These are phyloP conservation scores for Limonomyces culmigenus DNA, from an alignment of 1,284 basidiomycete genomes.

Conservation along the genomic window DNA sequence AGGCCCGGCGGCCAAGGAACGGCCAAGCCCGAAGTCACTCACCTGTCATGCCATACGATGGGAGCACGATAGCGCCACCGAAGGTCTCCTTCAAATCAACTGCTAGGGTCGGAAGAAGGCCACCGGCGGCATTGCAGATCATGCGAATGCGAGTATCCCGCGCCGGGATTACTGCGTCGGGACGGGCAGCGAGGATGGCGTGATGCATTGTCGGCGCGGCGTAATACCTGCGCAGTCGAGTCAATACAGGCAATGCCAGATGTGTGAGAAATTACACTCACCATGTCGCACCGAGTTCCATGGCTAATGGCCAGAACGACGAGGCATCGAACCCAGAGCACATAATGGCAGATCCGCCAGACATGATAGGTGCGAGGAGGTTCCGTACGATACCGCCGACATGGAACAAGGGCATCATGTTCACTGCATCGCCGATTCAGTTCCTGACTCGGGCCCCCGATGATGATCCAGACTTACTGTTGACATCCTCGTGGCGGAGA, in stretches of 20 bases:
- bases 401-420: constrained; percentile 59
- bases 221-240: constrained; percentile 20
- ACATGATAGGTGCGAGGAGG: constrained; percentile 39
- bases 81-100: constrained; percentile 20
- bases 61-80: constrained; percentile 20
- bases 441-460: neutral
- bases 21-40: neutral
- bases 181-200: constrained; percentile 23
- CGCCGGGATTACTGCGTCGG: constrained; percentile 14
- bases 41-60: constrained; percentile 28
- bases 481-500: constrained; percentile 24
- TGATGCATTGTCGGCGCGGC: constrained; percentile 30
- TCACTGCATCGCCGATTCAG: too few species aligned
- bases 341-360: constrained; percentile 41
- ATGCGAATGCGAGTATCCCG: constrained; percentile 23
- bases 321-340: constrained; percentile 39
- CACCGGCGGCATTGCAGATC: constrained; percentile 30
- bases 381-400: constrained; percentile 50
- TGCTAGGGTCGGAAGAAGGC: constrained; percentile 25
- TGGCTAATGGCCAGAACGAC: constrained; percentile 40
- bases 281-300: constrained; percentile 30
- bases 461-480: too few species aligned
- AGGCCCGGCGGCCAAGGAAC: neutral
- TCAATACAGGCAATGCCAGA: neutral
- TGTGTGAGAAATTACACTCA: constrained; percentile 13